Percentiles rank a stretch among this genome's conserved stretches.
Evolutionary conservation across 371 early-diverging fungal species (phyloP).

Genomic region (Circinella minor): DNA sequence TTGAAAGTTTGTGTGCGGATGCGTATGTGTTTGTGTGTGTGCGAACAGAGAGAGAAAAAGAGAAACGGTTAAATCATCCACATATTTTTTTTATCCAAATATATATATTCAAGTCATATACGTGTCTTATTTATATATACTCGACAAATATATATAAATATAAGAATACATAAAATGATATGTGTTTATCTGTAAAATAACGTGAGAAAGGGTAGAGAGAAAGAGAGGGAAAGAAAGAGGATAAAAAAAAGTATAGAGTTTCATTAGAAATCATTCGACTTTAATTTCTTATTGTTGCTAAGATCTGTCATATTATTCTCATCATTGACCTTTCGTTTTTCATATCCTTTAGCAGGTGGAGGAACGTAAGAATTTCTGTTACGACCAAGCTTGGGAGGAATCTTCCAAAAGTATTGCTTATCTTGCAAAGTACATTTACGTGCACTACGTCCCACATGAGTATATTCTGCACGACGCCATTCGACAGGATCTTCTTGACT

Average conservation of each 20-base stretch:
- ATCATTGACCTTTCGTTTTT: slow-evolving; percentile 10
- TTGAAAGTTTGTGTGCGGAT: too few relatives aligned
- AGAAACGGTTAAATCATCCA: too few relatives aligned
- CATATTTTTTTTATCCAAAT: too few relatives aligned
- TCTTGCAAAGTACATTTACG: slow-evolving; percentile 70
- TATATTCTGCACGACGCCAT: slow-evolving; percentile 56
- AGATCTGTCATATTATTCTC: not conserved
- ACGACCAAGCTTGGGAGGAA: slow-evolving; percentile 67
- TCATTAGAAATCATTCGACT: not conserved
- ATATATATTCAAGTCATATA: too few relatives aligned
- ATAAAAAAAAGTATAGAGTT: too few relatives aligned
- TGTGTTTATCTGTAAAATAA: too few relatives aligned
- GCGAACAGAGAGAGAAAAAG: too few relatives aligned
- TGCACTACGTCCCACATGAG: slow-evolving; percentile 64
- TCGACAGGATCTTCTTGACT: slow-evolving; percentile 63
- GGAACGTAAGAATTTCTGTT: slow-evolving; percentile 53
- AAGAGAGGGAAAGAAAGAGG: too few relatives aligned
- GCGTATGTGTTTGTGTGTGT: not conserved
- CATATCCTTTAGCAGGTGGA: slow-evolving; percentile 37
- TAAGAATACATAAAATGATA: not conserved
- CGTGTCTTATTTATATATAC: too few relatives aligned
- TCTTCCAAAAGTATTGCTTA: slow-evolving; percentile 72
- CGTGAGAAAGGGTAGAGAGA: too few relatives aligned
- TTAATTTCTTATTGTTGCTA: not conserved
- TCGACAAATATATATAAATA: not conserved